A percentile compares a stretch with the other conserved stretches of the same genome.
Conservation (phyloP, 768 basidiomycete species). For the Lentinula lateritia region DNA sequence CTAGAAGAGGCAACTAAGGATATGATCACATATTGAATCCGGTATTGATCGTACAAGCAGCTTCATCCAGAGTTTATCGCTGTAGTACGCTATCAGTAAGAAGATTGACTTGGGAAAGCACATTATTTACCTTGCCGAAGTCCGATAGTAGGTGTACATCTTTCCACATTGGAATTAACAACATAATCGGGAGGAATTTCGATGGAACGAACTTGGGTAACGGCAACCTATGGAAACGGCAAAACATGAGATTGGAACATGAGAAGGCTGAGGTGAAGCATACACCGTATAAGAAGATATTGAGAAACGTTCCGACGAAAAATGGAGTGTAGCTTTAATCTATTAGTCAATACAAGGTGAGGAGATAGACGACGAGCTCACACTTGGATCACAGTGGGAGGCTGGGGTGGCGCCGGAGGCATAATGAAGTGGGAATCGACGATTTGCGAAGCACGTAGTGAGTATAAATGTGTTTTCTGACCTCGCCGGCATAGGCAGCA, state of each 20-base stretch:
- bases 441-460: not conserved
- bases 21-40: not conserved
- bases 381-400: constrained; percentile 4
- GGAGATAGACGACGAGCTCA: not conserved
- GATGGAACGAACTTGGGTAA: not conserved
- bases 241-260: not conserved
- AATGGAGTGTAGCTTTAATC: constrained; percentile 3
- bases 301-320: constrained; percentile 5
- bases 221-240: not conserved
- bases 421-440: not conserved
- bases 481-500: not conserved
- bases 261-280: not conserved
- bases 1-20: not conserved
- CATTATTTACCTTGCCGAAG: not conserved
- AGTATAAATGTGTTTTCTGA: not conserved
- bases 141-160: constrained; percentile 4
- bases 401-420: constrained; percentile 2
- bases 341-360: not conserved
- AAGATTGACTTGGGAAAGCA: no score
- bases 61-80: constrained; percentile 3
- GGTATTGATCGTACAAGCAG: not conserved
- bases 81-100: not conserved
- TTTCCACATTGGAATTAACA: not conserved
- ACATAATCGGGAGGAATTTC: not conserved
- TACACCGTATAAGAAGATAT: constrained; percentile 5